Percentiles rank a stretch among this genome's conserved stretches.
Conservation (phyloP, 2,329 filamentous ascomycete genomes). For the Salinomyces thailandicus region DNA sequence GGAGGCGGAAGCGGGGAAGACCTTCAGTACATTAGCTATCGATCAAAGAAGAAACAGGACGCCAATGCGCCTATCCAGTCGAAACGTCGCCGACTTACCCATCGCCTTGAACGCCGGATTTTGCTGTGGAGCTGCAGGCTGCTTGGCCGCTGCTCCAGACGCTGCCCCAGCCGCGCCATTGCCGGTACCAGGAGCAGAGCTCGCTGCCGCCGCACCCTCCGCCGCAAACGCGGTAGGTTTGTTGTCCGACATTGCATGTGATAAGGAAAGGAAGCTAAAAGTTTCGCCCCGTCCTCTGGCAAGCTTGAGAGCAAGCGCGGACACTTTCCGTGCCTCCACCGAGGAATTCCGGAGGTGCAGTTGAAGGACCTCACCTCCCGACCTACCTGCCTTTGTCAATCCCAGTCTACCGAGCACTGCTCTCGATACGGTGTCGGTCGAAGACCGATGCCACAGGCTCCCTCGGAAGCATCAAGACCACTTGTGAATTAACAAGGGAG, state of each 20-base stretch:
- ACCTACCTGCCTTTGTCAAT: no score
- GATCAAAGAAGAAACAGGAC: not conserved
- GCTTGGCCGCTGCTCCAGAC: constrained; percentile 23
- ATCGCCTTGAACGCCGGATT: constrained; percentile 71
- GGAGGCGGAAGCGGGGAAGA: constrained; percentile 74
- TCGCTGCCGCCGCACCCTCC: constrained; percentile 9
- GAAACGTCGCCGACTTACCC: constrained; percentile 28
- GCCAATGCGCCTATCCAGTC: not conserved
- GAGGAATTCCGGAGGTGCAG: no score
- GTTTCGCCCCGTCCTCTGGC: no score
- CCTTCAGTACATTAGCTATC: constrained; percentile 39
- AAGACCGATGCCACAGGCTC: no score
- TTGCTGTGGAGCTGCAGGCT: constrained; percentile 33
- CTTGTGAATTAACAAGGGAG: no score
- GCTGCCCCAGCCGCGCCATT: constrained; percentile 16
- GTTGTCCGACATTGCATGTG: constrained; percentile 13
- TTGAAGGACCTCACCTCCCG: no score
- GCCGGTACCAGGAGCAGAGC: constrained; percentile 5
- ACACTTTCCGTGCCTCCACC: no score
- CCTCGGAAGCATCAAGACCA: no score
- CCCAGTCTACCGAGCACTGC: no score
- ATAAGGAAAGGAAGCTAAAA: no score
- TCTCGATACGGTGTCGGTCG: no score
- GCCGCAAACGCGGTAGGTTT: constrained; percentile 12
- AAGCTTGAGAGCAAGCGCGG: no score